phyloP scores from a whole-genome alignment of 2,329 filamentous ascomycete genomes.

The Trichoderma asperellum region DNA sequence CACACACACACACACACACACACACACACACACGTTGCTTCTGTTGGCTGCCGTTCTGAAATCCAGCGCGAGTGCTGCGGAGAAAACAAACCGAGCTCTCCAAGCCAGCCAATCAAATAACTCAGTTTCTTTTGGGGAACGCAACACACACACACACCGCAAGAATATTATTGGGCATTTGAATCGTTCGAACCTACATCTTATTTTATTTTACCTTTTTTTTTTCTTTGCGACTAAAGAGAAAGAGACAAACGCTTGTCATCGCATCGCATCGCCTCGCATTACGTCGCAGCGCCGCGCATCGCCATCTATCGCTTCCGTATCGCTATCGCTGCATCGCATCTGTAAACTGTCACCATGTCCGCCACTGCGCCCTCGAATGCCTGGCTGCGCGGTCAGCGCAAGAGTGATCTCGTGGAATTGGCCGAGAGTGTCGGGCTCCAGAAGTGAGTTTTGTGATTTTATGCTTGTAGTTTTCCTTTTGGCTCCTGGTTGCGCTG shows the following conservation, averaged over 20 bases:
- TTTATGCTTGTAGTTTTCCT: not conserved
- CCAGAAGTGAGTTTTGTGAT: constrained; percentile 64
- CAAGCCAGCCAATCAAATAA: constrained; percentile 12
- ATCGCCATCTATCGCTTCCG: not conserved
- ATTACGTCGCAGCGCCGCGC: not conserved
- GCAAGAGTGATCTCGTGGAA: constrained; percentile 78
- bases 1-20: too few relatives aligned
- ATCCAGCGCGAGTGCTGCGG: not conserved
- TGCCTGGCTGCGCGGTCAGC: constrained; percentile 78
- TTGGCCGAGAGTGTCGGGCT: constrained; percentile 73
- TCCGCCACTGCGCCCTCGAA: constrained; percentile 46
- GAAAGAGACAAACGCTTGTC: not conserved
- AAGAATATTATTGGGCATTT: constrained; percentile 23
- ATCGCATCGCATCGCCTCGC: constrained; percentile 11
- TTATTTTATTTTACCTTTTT: not conserved
- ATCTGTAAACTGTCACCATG: constrained; percentile 31
- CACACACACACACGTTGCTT: not conserved
- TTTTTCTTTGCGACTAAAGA: not conserved
- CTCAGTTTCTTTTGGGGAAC: constrained; percentile 1
- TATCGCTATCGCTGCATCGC: not conserved
- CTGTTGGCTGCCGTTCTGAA: not conserved
- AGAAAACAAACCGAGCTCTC: not conserved
- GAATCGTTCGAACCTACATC: constrained; percentile 17
- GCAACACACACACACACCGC: constrained; percentile 21
- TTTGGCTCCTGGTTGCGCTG: not conserved